Percentiles rank a stretch among this genome's conserved stretches.
Conservation (phyloP, 2,329 filamentous ascomycete genomes). For the Didymella keratinophila region DNA sequence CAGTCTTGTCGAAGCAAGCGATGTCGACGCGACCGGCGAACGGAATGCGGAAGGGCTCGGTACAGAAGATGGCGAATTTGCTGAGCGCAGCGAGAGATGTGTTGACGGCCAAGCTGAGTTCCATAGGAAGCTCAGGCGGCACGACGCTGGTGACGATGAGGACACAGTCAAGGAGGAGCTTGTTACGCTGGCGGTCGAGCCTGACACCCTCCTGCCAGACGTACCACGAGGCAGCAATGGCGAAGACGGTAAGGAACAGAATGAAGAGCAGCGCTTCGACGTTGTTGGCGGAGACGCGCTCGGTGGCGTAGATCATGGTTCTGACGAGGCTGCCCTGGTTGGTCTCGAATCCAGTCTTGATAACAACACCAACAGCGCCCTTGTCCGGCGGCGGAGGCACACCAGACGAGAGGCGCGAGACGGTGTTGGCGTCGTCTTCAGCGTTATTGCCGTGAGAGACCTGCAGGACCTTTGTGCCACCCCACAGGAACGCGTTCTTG, state of each 20-base stretch:
- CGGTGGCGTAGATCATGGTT: slow-evolving; percentile 99
- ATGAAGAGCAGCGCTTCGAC: slow-evolving; percentile 97
- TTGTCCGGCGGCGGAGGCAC: slow-evolving; percentile 88
- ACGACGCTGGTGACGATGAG: slow-evolving; percentile 98
- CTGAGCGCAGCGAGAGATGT: slow-evolving; percentile 93
- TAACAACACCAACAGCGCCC: slow-evolving; percentile 90
- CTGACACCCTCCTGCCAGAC: slow-evolving; percentile 97
- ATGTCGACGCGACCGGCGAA: slow-evolving; percentile 95
- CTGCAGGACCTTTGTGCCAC: slow-evolving; percentile 96
- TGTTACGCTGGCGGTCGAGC: slow-evolving; percentile 95
- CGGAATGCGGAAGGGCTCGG: slow-evolving; percentile 97
- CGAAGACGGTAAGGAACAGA: slow-evolving; percentile 93
- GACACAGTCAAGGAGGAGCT: slow-evolving; percentile 94
- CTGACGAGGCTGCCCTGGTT: slow-evolving; percentile 96
- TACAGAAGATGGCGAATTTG: slow-evolving; percentile 97
- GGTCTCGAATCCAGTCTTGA: slow-evolving; percentile 98
- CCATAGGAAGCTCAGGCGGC: slow-evolving; percentile 98
- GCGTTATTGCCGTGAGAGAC: slow-evolving; percentile 85
- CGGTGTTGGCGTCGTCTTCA: slow-evolving; percentile 66
- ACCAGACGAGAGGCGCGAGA: slow-evolving; percentile 74
- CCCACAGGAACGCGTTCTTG: slow-evolving; percentile 96
- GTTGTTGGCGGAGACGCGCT: slow-evolving; percentile 98
- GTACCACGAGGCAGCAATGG: slow-evolving; percentile 97
- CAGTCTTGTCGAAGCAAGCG: slow-evolving; percentile 98
- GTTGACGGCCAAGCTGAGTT: slow-evolving; percentile 95